Percentiles rank a stretch among this genome's conserved stretches.
These are phyloP conservation scores for Zanthoxylum bungeanum DNA, from an alignment of 345 rosid genomes.

Conservation along the genomic window DNA sequence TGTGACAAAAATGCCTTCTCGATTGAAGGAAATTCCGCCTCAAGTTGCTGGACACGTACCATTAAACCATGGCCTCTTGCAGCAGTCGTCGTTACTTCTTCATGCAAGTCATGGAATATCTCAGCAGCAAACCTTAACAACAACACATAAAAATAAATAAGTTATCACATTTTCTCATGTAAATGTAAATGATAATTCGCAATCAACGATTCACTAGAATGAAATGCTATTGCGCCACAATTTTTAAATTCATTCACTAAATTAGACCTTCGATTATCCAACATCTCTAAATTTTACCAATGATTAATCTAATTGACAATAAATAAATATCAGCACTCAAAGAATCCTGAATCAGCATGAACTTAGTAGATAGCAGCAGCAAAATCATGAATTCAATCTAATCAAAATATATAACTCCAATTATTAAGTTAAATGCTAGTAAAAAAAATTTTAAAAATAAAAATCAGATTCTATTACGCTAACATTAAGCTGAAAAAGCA, in stretches of 20 bases:
- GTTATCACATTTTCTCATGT: neutral
- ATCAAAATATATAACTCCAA: neutral
- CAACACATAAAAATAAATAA: conserved; percentile 15
- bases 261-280: neutral
- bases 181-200: neutral
- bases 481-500: conserved; percentile 14
- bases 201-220: neutral
- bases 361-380: neutral
- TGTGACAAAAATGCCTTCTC: conserved; percentile 88
- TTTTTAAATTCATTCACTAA: neutral
- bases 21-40: conserved; percentile 74
- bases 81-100: conserved; percentile 87
- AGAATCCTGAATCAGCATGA: neutral
- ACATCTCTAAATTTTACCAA: neutral
- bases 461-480: neutral
- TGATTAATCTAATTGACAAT: neutral
- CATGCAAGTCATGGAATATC: conserved; percentile 95
- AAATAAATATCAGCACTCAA: neutral
- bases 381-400: neutral
- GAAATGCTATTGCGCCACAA: neutral
- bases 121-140: conserved; percentile 87
- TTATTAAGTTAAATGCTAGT: neutral
- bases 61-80: conserved; percentile 92
- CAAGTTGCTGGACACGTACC: conserved; percentile 93
- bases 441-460: too few species aligned